Evolutionary conservation across 208 protist species (phyloP), one percentile per base, ranked within the genome.

Genomic region (Trypanosoma mega): DNA sequence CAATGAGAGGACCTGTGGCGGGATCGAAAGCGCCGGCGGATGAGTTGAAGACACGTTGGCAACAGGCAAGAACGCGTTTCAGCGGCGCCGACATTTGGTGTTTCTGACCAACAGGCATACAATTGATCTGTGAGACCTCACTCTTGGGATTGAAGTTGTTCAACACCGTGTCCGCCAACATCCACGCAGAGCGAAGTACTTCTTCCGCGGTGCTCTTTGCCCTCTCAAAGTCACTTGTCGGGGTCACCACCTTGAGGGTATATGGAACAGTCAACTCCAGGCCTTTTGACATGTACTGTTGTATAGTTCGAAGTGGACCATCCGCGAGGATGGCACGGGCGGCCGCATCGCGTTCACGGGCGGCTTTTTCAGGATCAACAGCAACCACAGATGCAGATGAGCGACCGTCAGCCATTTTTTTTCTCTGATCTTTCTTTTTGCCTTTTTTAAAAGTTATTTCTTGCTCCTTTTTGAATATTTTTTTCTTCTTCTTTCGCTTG

Each of bases 81-180:
- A 87, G 67, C 9, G 73, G 63, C 18, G 69, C 70, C 4, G 80
- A 87, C 80, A 87, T 82, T 65, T 80, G 76, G 61, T 81, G 73
- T 44, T 50, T 43, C 60, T 80, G 55, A 16, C 76, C 76, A 1
- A 74, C 69, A 0, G 72, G 63, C 46, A 83, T 66, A 36, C 45
- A 16, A 50, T 82, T 82, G 58, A 87, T 66, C 45, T 69, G 52
- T 8, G 73, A 83, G 29, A 83, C 54, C 73, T 87, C 80, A 41
- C 80, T 87, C 46, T 80, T 74, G 26, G 72, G 76, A 68, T 87
- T 87, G 69, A 76, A 83, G 68, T 64, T 65, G 52, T 85, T 85
- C 34, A 85, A 71, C 9, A 80, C 68, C 27, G 71, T 78, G 70
- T 89, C 73, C 63, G 51, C 52, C 14, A 72, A 55, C 36, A 66